phyloP scores from a whole-genome alignment of 805 yeast genomes.

The Candida nemodendra region DNA sequence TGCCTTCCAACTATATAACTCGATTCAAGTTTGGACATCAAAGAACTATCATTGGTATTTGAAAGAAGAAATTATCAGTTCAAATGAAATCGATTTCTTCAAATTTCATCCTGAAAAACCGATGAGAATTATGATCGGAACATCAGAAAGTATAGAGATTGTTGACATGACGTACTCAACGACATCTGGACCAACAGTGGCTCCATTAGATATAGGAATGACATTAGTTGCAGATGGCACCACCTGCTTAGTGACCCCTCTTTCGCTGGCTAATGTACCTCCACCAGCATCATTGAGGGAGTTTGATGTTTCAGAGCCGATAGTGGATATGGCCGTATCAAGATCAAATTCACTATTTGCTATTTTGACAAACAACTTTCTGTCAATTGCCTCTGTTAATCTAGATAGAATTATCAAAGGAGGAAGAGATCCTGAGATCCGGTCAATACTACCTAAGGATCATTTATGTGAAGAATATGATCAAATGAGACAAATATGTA shows the following conservation, averaged over 20 bases:
- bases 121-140: slow-evolving; percentile 66
- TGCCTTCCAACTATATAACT: slow-evolving; percentile 59
- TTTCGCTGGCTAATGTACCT: slow-evolving; percentile 83
- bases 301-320: slow-evolving; percentile 51
- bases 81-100: slow-evolving; percentile 40
- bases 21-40: slow-evolving; percentile 85
- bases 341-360: slow-evolving; percentile 59
- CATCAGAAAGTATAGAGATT: slow-evolving; percentile 50
- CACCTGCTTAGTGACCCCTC: slow-evolving; percentile 72
- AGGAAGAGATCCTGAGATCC: slow-evolving; percentile 46
- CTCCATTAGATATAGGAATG: slow-evolving; percentile 76
- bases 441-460: slow-evolving; percentile 31
- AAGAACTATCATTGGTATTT: slow-evolving; percentile 96
- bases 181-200: slow-evolving; percentile 63
- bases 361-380: slow-evolving; percentile 46
- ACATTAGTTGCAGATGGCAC: slow-evolving; percentile 78
- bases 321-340: slow-evolving; percentile 65
- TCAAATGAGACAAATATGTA: slow-evolving; percentile 60
- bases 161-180: slow-evolving; percentile 66
- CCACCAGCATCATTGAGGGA: slow-evolving; percentile 87
- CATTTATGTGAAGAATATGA: slow-evolving; percentile 43
- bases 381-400: slow-evolving; percentile 49
- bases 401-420: slow-evolving; percentile 40
- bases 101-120: slow-evolving; percentile 93
- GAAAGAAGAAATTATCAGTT: slow-evolving; percentile 66